Evolutionary conservation across 2,329 filamentous ascomycete species (phyloP).

Genomic region (Lizonia empirigonia): DNA sequence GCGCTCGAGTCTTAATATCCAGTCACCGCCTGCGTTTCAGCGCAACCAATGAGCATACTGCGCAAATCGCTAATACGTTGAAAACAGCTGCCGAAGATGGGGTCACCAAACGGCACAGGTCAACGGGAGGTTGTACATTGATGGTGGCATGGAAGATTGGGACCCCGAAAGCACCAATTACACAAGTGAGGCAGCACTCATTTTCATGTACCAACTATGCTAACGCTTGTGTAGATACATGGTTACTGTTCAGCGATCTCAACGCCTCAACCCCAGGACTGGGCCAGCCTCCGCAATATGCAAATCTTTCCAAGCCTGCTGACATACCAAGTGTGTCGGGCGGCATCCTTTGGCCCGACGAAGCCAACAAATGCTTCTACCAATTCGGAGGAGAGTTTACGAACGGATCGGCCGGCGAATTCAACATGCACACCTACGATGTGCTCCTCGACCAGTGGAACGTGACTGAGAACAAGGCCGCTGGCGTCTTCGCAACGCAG

Average conservation of each 20-base stretch:
- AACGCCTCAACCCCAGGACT: conserved; percentile 46
- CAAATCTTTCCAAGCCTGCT: conserved; percentile 64
- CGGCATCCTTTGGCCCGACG: conserved; percentile 63
- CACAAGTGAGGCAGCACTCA: conserved; percentile 52
- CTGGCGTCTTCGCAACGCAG: conserved; percentile 44
- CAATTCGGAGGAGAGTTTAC: conserved; percentile 65
- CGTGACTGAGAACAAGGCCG: conserved; percentile 48
- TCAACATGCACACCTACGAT: conserved; percentile 64
- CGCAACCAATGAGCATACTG: neutral
- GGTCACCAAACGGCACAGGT: conserved; percentile 67
- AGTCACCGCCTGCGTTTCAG: neutral
- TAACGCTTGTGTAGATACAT: conserved; percentile 52
- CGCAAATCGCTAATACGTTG: no score
- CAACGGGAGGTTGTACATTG: conserved; percentile 65
- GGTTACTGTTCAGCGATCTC: conserved; percentile 64
- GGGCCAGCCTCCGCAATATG: conserved; percentile 59
- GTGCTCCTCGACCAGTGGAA: conserved; percentile 63
- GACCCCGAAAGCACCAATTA: conserved; percentile 54
- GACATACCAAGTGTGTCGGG: conserved; percentile 60
- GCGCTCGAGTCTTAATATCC: neutral
- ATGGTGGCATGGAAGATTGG: conserved; percentile 65
- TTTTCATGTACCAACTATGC: neutral
- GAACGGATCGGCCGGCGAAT: conserved; percentile 50
- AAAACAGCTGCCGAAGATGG: conserved; percentile 47
- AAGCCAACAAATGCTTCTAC: conserved; percentile 67